Percentiles rank a stretch among this genome's conserved stretches.
These are phyloP conservation scores for Viola pubescens DNA, from an alignment of 441 rosid species.

Conservation along the genomic window DNA sequence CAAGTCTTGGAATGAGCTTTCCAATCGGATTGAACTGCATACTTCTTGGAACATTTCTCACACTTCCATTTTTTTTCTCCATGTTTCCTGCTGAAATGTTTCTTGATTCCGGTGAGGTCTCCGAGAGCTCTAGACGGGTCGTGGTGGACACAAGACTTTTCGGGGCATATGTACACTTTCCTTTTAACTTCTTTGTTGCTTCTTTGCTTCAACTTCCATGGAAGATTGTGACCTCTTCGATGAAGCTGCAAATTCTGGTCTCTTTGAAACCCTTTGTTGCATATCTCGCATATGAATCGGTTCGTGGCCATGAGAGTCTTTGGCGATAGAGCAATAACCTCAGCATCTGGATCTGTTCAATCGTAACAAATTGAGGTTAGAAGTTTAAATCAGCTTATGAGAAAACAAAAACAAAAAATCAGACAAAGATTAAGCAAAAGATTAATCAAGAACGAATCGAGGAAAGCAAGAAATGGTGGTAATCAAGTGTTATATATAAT, in stretches of 20 bases:
- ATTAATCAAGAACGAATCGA: too few species aligned
- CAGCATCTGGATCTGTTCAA: constrained; percentile 57
- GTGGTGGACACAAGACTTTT: constrained; percentile 55
- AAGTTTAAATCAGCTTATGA: background rate
- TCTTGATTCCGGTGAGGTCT: constrained; percentile 67
- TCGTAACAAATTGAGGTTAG: background rate
- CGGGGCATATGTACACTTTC: constrained; percentile 62
- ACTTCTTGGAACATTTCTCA: constrained; percentile 58
- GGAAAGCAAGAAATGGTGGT: too few species aligned
- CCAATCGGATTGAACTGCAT: constrained; percentile 73
- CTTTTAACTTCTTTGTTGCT: constrained; percentile 45
- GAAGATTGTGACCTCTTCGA: constrained; percentile 66
- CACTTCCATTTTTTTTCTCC: constrained; percentile 79
- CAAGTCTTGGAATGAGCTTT: constrained; percentile 70
- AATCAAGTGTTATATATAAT: background rate
- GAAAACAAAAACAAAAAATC: too few species aligned
- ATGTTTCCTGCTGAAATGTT: constrained; percentile 61
- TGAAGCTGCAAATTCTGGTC: constrained; percentile 74
- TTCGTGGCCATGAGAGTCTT: constrained; percentile 53
- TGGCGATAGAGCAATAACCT: constrained; percentile 57
- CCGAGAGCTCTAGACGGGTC: constrained; percentile 60
- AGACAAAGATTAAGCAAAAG: too few species aligned
- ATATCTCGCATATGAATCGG: constrained; percentile 66
- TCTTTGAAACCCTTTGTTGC: constrained; percentile 65
- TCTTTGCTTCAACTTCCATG: constrained; percentile 62